Evolutionary conservation across 225 moss, liverwort and hornwort genomes (phyloP).

Genomic region (Rhytidiadelphus loreus): DNA sequence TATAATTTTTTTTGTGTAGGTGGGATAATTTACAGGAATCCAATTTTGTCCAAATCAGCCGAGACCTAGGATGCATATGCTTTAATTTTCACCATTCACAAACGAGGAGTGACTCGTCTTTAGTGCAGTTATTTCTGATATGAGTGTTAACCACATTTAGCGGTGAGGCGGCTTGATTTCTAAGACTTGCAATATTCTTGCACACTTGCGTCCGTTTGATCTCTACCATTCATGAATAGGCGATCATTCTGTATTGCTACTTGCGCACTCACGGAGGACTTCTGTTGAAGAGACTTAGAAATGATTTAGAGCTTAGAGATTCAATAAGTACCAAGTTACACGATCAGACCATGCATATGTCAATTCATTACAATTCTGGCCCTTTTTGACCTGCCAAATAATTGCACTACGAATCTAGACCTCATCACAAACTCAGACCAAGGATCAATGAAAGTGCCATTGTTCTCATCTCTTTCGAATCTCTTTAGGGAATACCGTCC

Average conservation of each 20-base stretch:
- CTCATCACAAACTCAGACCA: neutral
- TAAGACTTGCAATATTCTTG: neutral
- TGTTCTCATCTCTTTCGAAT: neutral
- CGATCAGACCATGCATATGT: neutral
- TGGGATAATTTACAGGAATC: neutral
- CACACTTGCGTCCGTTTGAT: neutral
- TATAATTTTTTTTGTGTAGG: neutral
- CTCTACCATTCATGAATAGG: neutral
- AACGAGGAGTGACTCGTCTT: neutral
- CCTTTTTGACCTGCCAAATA: neutral
- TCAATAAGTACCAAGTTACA: no score
- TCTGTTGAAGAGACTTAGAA: neutral
- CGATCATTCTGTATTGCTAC: neutral
- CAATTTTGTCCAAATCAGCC: conserved; percentile 7
- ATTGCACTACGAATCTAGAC: neutral
- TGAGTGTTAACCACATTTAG: neutral
- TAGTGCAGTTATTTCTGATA: neutral
- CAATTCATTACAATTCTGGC: neutral
- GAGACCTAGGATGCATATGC: neutral
- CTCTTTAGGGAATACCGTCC: neutral
- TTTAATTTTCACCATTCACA: neutral
- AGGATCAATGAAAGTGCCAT: neutral
- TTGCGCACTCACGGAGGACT: neutral
- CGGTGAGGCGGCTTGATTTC: neutral
- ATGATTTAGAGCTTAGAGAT: neutral